phyloP scores from a whole-genome alignment of 768 basidiomycete genomes.

The Rubroboletus pulcherrimus region DNA sequence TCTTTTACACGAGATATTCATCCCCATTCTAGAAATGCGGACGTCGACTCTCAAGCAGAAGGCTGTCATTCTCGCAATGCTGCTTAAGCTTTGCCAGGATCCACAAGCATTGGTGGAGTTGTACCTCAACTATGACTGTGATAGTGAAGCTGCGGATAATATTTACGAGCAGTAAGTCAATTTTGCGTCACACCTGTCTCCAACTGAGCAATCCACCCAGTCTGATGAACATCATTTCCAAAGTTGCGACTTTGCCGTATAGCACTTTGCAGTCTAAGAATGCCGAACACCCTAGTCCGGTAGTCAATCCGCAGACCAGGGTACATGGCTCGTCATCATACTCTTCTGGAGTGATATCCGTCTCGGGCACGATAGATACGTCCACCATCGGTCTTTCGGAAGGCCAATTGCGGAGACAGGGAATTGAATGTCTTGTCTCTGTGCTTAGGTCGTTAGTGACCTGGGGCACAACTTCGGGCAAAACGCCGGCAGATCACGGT shows the following conservation, averaged over 20 bases:
- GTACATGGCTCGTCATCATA: slow-evolving; percentile 41
- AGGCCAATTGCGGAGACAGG: slow-evolving; percentile 79
- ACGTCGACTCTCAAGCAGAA: slow-evolving; percentile 96
- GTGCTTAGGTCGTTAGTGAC: slow-evolving; percentile 86
- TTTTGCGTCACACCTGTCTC: background rate
- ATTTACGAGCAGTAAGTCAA: slow-evolving; percentile 86
- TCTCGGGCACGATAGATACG: slow-evolving; percentile 66
- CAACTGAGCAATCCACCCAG: slow-evolving; percentile 34
- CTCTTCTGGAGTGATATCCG: slow-evolving; percentile 61
- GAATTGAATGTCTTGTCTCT: slow-evolving; percentile 90
- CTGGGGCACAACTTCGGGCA: slow-evolving; percentile 69
- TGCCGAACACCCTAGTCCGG: slow-evolving; percentile 59
- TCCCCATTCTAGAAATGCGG: slow-evolving; percentile 97
- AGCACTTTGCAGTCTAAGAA: slow-evolving; percentile 46
- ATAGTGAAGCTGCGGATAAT: slow-evolving; percentile 90
- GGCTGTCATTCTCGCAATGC: slow-evolving; percentile 84
- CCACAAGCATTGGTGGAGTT: slow-evolving; percentile 97
- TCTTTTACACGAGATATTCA: slow-evolving; percentile 96
- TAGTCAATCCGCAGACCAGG: slow-evolving; percentile 44
- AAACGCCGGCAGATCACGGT: slow-evolving; percentile 31
- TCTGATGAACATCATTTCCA: slow-evolving; percentile 94
- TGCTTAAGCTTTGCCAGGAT: slow-evolving; percentile 86
- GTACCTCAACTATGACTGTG: slow-evolving; percentile 99
- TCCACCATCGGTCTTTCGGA: slow-evolving; percentile 72
- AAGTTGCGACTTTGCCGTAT: slow-evolving; percentile 67